These are phyloP conservation scores for Leishmania braziliensis DNA, from an alignment of 208 protist genomes.

Conservation along the genomic window DNA sequence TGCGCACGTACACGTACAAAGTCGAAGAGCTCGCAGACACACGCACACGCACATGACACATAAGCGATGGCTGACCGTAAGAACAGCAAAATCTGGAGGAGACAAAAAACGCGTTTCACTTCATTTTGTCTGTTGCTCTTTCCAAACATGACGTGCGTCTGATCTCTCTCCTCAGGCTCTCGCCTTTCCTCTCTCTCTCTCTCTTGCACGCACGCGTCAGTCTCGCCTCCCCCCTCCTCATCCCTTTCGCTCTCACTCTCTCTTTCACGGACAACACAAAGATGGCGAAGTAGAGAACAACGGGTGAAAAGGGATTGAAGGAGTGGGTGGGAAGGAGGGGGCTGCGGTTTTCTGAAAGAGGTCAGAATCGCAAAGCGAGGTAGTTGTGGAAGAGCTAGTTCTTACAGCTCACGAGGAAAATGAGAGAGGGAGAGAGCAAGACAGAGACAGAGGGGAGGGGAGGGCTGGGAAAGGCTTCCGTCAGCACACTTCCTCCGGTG, in stretches of 20 bases:
- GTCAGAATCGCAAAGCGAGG: not conserved
- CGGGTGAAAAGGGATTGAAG: not conserved
- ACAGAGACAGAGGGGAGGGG: not conserved
- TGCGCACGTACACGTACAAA: not conserved
- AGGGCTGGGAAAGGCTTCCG: not conserved
- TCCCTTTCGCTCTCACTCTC: not conserved
- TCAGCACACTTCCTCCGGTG: not conserved
- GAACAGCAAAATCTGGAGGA: not conserved
- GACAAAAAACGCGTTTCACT: not conserved
- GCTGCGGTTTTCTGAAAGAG: not conserved
- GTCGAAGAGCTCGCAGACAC: not conserved
- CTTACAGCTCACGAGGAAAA: not conserved
- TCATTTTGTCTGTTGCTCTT: not conserved
- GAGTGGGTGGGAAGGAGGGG: not conserved
- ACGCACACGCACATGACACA: not conserved
- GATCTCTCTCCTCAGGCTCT: not conserved
- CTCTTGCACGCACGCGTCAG: not conserved
- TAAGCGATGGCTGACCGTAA: not conserved
- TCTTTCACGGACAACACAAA: not conserved
- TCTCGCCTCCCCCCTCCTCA: not conserved
- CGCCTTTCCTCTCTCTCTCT: not conserved
- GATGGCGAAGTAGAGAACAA: not conserved
- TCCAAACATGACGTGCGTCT: not conserved
- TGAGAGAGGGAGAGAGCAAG: no score
- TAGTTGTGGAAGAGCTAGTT: not conserved